These are phyloP conservation scores for Cyberlindnera petersonii DNA, from an alignment of 805 yeast genomes.

Conservation along the genomic window DNA sequence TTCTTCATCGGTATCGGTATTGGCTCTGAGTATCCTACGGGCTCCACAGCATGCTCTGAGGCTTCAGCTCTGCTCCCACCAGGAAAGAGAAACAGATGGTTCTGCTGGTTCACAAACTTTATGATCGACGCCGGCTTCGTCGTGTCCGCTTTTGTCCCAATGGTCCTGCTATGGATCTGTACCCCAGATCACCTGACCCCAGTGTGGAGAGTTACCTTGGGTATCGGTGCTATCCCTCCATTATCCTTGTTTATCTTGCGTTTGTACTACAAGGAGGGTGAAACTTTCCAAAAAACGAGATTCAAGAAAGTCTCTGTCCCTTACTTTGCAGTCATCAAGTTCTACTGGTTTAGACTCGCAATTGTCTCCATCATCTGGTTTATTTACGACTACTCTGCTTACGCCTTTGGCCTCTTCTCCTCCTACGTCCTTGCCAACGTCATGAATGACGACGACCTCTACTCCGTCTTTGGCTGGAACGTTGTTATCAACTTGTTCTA, in stretches of 20 bases:
- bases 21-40: conserved; percentile 94
- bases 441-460: conserved; percentile 57
- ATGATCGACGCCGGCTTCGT: conserved; percentile 90
- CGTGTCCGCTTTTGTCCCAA: conserved; percentile 75
- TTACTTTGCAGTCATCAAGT: conserved; percentile 62
- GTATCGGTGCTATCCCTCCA: conserved; percentile 89
- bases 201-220: conserved; percentile 90
- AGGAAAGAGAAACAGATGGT: conserved; percentile 87
- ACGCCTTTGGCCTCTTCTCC: conserved; percentile 85
- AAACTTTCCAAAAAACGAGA: conserved; percentile 63
- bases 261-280: conserved; percentile 69
- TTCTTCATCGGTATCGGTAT: conserved; percentile 87
- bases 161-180: conserved; percentile 83
- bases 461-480: conserved; percentile 87
- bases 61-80: conserved; percentile 73
- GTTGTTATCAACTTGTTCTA: conserved; percentile 84
- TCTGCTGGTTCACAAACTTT: conserved; percentile 81
- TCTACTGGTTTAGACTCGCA: conserved; percentile 76
- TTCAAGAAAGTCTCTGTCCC: conserved; percentile 66
- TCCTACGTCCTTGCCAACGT: conserved; percentile 59
- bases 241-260: conserved; percentile 72
- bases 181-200: conserved; percentile 63
- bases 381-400: conserved; percentile 82
- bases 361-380: conserved; percentile 83
- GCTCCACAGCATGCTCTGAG: conserved; percentile 91